phyloP scores from a whole-genome alignment of 768 basidiomycete species.

The Coprinopsis marcescibilis region DNA sequence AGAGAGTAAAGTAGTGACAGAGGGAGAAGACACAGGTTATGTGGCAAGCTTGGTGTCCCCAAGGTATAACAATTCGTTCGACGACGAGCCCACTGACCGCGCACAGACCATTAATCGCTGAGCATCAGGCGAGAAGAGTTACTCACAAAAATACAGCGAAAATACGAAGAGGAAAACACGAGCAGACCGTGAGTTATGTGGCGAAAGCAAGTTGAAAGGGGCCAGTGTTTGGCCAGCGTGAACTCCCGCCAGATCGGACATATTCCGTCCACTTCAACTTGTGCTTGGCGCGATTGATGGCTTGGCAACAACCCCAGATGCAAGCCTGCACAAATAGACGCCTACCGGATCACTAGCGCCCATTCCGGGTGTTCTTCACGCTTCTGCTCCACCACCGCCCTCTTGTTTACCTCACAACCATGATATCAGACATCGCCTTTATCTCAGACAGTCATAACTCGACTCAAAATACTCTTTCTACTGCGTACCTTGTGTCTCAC shows the following conservation, averaged over 20 bases:
- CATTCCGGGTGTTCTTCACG: not conserved
- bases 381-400: not conserved
- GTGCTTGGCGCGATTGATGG: conserved; percentile 10
- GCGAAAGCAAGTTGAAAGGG: no score
- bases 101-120: not conserved
- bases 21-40: no score
- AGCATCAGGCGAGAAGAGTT: not conserved
- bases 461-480: no score
- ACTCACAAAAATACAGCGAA: conserved; percentile 5
- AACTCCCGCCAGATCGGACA: not conserved
- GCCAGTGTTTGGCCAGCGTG: not conserved
- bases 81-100: no score
- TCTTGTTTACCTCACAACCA: not conserved
- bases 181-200: not conserved
- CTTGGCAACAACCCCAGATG: not conserved
- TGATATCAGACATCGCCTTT: not conserved
- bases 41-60: no score
- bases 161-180: conserved; percentile 5
- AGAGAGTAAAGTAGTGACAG: no score
- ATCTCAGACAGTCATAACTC: no score
- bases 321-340: conserved; percentile 2
- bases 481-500: no score
- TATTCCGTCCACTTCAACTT: conserved; percentile 5
- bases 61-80: no score
- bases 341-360: not conserved